Evolutionary conservation across 208 protist genomes (phyloP), one percentile per base, ranked within the genome.

Genomic region (Acanthamoeba sp.): DNA sequence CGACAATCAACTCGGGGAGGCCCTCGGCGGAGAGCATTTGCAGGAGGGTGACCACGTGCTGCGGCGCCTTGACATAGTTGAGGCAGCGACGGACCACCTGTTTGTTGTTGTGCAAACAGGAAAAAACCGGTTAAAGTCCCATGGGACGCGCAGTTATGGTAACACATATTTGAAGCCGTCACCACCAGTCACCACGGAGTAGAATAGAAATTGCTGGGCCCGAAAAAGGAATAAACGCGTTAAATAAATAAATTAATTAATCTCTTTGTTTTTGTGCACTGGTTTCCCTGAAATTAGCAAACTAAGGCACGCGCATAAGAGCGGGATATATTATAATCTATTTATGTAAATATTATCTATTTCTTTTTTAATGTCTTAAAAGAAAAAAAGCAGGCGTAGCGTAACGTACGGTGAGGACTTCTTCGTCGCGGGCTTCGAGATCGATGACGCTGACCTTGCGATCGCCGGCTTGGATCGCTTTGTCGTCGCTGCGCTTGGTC

Each of bases 11-110:
- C 66, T 76, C 66, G 22, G 66, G 66, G 7, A 76, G 66, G 20
- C 66, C 66, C 32, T 34, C 66, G 16, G 32, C n/a, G 29, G 66
- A 76, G 12, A 76, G 66, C 66, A 40, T 24, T 29, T 76, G 66
- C 22, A 76, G 66, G 29, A 76, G 66, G 29, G 66, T 76, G 27
- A 76, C 36, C 22, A 76, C 66, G 66, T 29, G 14, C 32, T 24
- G 29, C 29, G 66, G 66, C 0, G 66, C 66, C 66, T 36, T 76
- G 20, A 76, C 66, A 29, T 76, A 76, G 66, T 76, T 76, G 27
- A 76, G 66, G 66, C 66, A 20, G 66, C 66, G n/a, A 18, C 66
- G n/a, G 29, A 76, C 66, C 66, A n/a, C 29, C 66, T 76, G 29
- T 27, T 62, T 62, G 16, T 62, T 62, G 55, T 22, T 27, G 55